Base-by-base conservation (phyloP, 2,329 filamentous ascomycete species). In the Helicocarpus griseus region DNA sequence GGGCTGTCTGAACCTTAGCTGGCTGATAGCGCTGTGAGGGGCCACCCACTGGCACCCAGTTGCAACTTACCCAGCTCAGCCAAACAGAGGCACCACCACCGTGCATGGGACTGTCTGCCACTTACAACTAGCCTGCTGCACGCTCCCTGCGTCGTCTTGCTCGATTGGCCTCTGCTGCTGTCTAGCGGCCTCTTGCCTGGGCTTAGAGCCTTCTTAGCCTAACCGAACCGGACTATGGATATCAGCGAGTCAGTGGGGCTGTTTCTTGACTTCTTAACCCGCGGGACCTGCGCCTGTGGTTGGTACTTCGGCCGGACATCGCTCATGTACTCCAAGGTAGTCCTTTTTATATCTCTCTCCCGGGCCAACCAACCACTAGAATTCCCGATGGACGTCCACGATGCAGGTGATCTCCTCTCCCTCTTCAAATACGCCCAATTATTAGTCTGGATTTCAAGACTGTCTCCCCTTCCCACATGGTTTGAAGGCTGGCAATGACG, bases 81-180 rank as follows among this genome's bases (percentile, higher is more conserved):
- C 41, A 45, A 45, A n/a, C 24, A 26, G n/a, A 45, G 21, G 26
- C n/a, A n/a, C 41, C n/a, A 28, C 14, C 41, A 45, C 41, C 41
- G 41, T 45, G 41, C 41, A 45, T 45, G 26, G 41, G 41, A 43
- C 40, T 24, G 24, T 8, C 21, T 13, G n/a, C 41, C 21, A 14
- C 26, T 45, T 45, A 11, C 19, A 24, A 29, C 41, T 45, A 45
- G 41, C 41, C n/a, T 45, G 41, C 41, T 45, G 26, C 41, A 44
- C 5, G 26, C 41, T 44, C 24, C 41, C n/a, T 29, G 26, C 7
- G 7, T 45, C 28, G 41, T 21, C n/a, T 19, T 1, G 22, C 8
- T 21, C 14, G 26, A 8, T 44, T 6, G 41, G 9, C 41, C 26
- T 11, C 26, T 28, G 8, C 28, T 43, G 22, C 22, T 41, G 11